A percentile compares a stretch with the other conserved stretches of the same genome.
Conservation (phyloP, 2,329 filamentous ascomycete species). For the Volutella citrinella region DNA sequence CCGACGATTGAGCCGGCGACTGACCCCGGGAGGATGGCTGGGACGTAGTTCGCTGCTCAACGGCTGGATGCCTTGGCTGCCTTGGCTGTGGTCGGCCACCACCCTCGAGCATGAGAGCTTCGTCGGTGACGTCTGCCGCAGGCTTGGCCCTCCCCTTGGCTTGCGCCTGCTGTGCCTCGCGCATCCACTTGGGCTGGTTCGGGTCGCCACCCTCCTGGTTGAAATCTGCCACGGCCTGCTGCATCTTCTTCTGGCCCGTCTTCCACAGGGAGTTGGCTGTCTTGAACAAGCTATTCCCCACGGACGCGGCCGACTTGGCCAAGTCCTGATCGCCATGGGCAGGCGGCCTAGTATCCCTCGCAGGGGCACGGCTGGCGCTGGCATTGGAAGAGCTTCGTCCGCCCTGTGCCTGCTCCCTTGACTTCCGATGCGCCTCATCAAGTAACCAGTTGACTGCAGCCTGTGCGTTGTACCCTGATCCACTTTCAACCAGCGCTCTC, state of each 20-base stretch:
- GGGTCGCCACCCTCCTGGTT: conserved; percentile 68
- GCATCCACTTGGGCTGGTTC: conserved; percentile 93
- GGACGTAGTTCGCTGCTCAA: conserved; percentile 24
- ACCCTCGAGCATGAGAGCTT: conserved; percentile 77
- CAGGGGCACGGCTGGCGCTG: conserved; percentile 19
- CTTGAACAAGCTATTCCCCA: conserved; percentile 84
- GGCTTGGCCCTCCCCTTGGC: conserved; percentile 30
- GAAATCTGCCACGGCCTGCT: conserved; percentile 88
- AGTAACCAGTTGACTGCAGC: conserved; percentile 85
- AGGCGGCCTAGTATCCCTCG: conserved; percentile 53
- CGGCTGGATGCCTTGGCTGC: conserved; percentile 23
- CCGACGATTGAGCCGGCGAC: conserved; percentile 45
- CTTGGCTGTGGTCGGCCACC: conserved; percentile 52
- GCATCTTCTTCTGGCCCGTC: conserved; percentile 85
- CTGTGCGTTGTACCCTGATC: conserved; percentile 76
- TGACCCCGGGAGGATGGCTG: conserved; percentile 42
- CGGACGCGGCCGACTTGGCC: conserved; percentile 74
- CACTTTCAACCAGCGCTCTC: conserved; percentile 75
- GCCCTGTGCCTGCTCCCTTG: conserved; percentile 67
- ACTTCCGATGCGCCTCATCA: conserved; percentile 84
- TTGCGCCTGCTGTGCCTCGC: conserved; percentile 58
- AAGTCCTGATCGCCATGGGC: conserved; percentile 66
- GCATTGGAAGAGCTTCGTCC: conserved; percentile 42
- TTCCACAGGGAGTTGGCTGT: conserved; percentile 96
- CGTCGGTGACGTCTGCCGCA: conserved; percentile 54